These are phyloP conservation scores for Colletotrichum sp. DNA, from an alignment of 2,329 filamentous ascomycete genomes.

Conservation along the genomic window DNA sequence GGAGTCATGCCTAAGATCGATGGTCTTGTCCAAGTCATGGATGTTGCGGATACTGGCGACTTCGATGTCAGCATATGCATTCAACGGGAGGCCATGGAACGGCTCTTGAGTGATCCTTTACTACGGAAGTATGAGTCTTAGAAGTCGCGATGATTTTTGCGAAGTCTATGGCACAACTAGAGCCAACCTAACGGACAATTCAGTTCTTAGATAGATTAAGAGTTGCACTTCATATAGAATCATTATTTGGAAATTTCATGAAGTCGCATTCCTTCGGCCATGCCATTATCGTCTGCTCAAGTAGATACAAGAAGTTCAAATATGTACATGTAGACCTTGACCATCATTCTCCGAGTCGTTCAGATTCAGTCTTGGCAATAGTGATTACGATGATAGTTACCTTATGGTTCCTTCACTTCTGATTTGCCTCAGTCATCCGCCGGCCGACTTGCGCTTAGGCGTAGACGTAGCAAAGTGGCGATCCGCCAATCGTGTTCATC, in stretches of 20 bases:
- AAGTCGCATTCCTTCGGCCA: background rate
- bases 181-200: background rate
- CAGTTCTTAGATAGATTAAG: background rate
- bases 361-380: background rate
- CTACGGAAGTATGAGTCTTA: conserved; percentile 2
- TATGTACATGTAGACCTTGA: background rate
- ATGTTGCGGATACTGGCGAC: conserved; percentile 33
- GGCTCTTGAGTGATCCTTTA: conserved; percentile 29
- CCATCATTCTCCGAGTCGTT: background rate
- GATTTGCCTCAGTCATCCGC: background rate
- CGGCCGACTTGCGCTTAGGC: background rate
- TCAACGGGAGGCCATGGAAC: conserved; percentile 30
- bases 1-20: conserved; percentile 46
- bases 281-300: background rate
- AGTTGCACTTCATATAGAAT: background rate
- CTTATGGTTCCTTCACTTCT: background rate
- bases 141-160: background rate
- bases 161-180: background rate
- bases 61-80: conserved; percentile 40
- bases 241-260: background rate
- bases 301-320: background rate
- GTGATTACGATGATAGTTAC: background rate
- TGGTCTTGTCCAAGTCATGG: conserved; percentile 47
- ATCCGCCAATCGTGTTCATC: conserved; percentile 32
- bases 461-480: conserved; percentile 40